Conservation (phyloP, 1,284 basidiomycete genomes). For the Microbotryum violaceum region DNA sequence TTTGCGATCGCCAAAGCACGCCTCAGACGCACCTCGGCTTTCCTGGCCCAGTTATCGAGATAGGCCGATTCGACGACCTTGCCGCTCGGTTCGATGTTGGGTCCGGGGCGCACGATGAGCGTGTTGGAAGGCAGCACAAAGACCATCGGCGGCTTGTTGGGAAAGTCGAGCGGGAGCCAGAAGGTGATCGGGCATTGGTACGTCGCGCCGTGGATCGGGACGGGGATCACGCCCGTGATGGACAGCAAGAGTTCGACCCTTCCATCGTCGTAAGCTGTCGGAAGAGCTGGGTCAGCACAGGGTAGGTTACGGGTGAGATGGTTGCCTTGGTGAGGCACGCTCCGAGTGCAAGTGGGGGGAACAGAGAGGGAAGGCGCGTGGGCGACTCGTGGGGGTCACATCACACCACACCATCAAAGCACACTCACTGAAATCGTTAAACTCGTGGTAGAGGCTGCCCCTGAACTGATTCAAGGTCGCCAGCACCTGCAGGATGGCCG, state of each 20-base stretch:
- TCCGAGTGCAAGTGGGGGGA: not conserved
- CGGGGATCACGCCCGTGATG: constrained; percentile 83
- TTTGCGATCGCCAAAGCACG: not conserved
- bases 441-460: constrained; percentile 19
- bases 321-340: not conserved
- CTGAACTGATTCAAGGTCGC: constrained; percentile 11
- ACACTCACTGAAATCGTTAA: constrained; percentile 24
- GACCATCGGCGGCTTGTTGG: constrained; percentile 69
- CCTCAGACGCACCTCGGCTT: constrained; percentile 60
- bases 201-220: constrained; percentile 61
- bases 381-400: too few species aligned
- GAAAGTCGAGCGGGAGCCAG: constrained; percentile 80
- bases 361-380: not conserved
- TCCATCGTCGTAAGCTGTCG: constrained; percentile 63
- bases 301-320: not conserved
- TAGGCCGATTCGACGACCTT: constrained; percentile 57
- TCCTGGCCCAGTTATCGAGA: constrained; percentile 65
- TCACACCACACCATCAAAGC: too few species aligned
- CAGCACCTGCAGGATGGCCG: constrained; percentile 12
- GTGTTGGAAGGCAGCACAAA: constrained; percentile 90
- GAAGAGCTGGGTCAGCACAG: constrained; percentile 50
- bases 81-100: constrained; percentile 75
- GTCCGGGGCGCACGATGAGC: constrained; percentile 77
- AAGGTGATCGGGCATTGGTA: constrained; percentile 92
- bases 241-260: constrained; percentile 83